Percentiles rank a stretch among this genome's conserved stretches.
phyloP scores from a whole-genome alignment of 1,284 basidiomycete species.

The Leccinum proximum region DNA sequence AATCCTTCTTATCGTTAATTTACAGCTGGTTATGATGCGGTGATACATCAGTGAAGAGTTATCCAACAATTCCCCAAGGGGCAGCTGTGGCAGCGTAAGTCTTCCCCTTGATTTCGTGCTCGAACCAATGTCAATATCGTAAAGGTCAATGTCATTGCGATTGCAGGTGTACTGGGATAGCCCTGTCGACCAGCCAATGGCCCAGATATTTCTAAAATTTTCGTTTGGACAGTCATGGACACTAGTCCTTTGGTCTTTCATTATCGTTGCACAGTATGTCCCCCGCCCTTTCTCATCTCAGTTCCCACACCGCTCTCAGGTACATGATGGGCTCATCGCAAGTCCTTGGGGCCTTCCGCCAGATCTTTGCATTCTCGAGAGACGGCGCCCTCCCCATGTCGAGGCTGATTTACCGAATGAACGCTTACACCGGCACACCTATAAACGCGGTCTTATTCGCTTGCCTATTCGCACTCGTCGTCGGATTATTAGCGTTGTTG shows the following conservation, averaged over 20 bases:
- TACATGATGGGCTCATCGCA: background rate
- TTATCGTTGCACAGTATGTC: constrained; percentile 24
- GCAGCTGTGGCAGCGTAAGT: background rate
- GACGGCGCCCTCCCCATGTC: background rate
- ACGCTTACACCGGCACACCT: background rate
- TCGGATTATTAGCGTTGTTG: constrained; percentile 1
- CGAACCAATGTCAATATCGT: background rate
- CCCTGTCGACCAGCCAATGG: background rate
- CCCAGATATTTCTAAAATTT: background rate
- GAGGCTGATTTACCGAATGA: background rate
- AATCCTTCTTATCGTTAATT: background rate
- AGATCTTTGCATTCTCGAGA: constrained; percentile 1
- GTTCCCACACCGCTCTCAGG: background rate
- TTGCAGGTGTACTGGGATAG: constrained; percentile 1
- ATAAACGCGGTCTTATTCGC: background rate
- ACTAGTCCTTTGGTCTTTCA: constrained; percentile 17
- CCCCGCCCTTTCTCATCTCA: background rate
- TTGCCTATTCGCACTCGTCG: background rate
- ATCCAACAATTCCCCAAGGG: background rate
- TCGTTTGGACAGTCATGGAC: background rate
- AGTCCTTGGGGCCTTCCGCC: background rate
- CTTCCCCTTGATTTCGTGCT: background rate
- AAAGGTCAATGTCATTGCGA: background rate
- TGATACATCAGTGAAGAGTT: constrained; percentile 1
- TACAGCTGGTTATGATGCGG: background rate